phyloP scores from a whole-genome alignment of 139 green algal genomes.

The Picochlorum sp. region DNA sequence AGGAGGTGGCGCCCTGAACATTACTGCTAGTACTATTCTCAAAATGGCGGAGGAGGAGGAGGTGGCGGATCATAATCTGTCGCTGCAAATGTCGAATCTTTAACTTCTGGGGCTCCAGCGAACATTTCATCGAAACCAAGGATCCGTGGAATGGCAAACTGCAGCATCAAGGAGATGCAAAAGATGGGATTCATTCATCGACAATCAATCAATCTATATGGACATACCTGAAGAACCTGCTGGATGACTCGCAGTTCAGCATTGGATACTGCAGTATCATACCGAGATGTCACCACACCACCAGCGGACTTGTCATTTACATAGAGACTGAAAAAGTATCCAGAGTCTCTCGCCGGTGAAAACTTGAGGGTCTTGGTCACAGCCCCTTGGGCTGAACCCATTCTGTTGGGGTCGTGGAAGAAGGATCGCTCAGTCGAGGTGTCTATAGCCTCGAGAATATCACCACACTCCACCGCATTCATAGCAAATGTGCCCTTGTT shows the following conservation, averaged over 20 bases:
- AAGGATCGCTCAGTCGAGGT: background rate
- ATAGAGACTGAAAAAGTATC: slow-evolving; percentile 21
- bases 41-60: too few relatives aligned
- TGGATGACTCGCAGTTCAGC: slow-evolving; percentile 21
- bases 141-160: slow-evolving; percentile 27
- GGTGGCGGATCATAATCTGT: background rate
- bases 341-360: slow-evolving; percentile 7
- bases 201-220: too few relatives aligned
- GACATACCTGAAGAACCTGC: slow-evolving; percentile 15
- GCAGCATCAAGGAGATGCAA: background rate
- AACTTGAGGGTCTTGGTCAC: slow-evolving; percentile 5
- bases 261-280: slow-evolving; percentile 12
- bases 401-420: slow-evolving; percentile 34
- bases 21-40: too few relatives aligned
- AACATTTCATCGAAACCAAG: slow-evolving; percentile 35
- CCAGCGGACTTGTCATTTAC: slow-evolving; percentile 10
- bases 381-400: background rate
- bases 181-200: too few relatives aligned
- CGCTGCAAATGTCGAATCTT: background rate
- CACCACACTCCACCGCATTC: slow-evolving; percentile 25
- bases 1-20: too few relatives aligned
- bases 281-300: background rate
- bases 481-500: slow-evolving; percentile 27
- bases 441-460: slow-evolving; percentile 18
- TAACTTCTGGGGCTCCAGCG: slow-evolving; percentile 8